A percentile compares a stretch with the other conserved stretches of the same genome.
Evolutionary conservation across 805 yeast species (phyloP).

Genomic region (Helenozyma baotianmanensis): DNA sequence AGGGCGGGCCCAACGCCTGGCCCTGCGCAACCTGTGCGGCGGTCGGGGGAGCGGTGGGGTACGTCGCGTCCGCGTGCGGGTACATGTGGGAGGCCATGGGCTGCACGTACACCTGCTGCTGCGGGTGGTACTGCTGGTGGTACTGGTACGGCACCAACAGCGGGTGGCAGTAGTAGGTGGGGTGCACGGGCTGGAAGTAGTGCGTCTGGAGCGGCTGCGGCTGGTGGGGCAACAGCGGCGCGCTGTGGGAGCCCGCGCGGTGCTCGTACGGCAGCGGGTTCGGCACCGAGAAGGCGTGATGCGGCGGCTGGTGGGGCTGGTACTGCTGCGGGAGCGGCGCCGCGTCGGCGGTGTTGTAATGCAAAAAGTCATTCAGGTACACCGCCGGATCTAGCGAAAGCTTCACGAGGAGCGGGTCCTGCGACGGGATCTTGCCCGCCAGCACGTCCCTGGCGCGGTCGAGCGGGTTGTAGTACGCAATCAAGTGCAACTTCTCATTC

Average conservation of each 20-base stretch:
- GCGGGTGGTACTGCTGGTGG: conserved; percentile 1
- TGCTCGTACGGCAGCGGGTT: not conserved
- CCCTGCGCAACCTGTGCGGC: too few species aligned
- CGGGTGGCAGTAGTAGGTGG: conserved; percentile 5
- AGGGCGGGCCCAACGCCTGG: too few species aligned
- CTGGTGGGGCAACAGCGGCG: too few species aligned
- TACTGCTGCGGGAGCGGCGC: conserved; percentile 1
- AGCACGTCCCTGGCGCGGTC: conserved; percentile 15
- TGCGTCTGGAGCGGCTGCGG: not conserved
- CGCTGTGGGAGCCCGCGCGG: too few species aligned
- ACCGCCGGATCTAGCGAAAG: conserved; percentile 17
- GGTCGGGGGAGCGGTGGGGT: not conserved
- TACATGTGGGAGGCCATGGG: conserved; percentile 1
- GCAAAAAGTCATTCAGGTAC: conserved; percentile 7
- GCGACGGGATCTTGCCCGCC: conserved; percentile 17
- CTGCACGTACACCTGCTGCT: conserved; percentile 4
- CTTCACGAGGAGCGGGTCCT: conserved; percentile 20
- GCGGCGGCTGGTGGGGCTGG: not conserved
- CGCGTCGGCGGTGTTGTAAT: conserved; percentile 2
- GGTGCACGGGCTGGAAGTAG: not conserved
- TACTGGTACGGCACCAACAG: conserved; percentile 2
- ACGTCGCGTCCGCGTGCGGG: not conserved
- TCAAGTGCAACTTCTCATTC: conserved; percentile 54
- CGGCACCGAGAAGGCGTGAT: not conserved
- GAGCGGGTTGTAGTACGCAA: conserved; percentile 40